phyloP scores from a whole-genome alignment of 1,139 yeast genomes.

The Yamadazyma jaroonii region DNA sequence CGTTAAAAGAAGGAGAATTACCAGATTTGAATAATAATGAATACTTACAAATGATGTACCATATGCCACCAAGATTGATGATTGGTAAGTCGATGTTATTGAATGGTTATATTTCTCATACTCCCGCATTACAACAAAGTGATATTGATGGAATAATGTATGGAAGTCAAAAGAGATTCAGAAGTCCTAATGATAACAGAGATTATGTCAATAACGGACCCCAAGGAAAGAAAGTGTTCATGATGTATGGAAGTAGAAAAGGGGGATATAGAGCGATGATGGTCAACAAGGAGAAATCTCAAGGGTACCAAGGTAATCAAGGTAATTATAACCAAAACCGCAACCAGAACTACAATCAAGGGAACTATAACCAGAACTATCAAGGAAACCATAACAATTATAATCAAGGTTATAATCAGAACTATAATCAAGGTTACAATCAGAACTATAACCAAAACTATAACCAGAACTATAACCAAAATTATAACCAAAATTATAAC shows the following conservation, averaged over 20 bases:
- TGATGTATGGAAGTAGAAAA: constrained; percentile 34
- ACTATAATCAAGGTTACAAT: constrained; percentile 5
- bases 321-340: constrained; percentile 7
- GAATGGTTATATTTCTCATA: constrained; percentile 71
- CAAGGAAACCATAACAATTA: constrained; percentile 2
- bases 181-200: constrained; percentile 31
- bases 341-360: constrained; percentile 8
- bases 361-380: constrained; percentile 6
- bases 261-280: constrained; percentile 42
- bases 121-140: constrained; percentile 59
- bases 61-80: constrained; percentile 47
- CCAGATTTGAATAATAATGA: constrained; percentile 56
- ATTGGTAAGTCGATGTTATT: constrained; percentile 77
- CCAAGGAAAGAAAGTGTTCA: constrained; percentile 31
- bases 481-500: constrained; percentile 6
- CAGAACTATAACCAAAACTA: constrained; percentile 11
- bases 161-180: constrained; percentile 30
- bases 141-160: constrained; percentile 65
- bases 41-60: constrained; percentile 57
- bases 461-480: constrained; percentile 8
- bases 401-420: constrained; percentile 8
- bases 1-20: constrained; percentile 56
- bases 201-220: constrained; percentile 45
- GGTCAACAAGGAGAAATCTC: constrained; percentile 8
- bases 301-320: neutral